Conservation (phyloP, 306 rosid species). For the Senna siamea region DNA sequence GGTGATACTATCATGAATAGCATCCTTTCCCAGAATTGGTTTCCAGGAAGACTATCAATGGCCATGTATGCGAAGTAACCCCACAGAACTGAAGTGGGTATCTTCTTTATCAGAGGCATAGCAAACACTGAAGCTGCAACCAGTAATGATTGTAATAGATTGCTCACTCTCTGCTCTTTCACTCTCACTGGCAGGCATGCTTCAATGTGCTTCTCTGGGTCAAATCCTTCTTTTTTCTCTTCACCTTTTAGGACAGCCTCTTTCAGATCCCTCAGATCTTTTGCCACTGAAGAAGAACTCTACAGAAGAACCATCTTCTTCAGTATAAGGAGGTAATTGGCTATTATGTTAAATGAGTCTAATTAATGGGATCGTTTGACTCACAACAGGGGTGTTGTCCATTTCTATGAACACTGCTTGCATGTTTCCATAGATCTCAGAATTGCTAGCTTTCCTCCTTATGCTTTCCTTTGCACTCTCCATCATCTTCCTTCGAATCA, state of each 20-base stretch:
- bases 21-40: conserved; percentile 87
- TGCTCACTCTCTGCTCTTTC: conserved; percentile 91
- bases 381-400: conserved; percentile 59
- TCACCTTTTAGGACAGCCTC: conserved; percentile 66
- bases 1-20: conserved; percentile 71
- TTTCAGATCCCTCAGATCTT: conserved; percentile 78
- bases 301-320: conserved; percentile 41
- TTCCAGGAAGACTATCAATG: conserved; percentile 93
- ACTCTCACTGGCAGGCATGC: conserved; percentile 76
- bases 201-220: conserved; percentile 84
- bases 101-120: conserved; percentile 70
- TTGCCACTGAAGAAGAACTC: conserved; percentile 46
- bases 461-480: conserved; percentile 86
- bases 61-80: conserved; percentile 95
- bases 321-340: conserved; percentile 5
- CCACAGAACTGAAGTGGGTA: conserved; percentile 91
- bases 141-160: conserved; percentile 74
- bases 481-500: conserved; percentile 72
- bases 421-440: conserved; percentile 81
- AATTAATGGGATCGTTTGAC: not conserved
- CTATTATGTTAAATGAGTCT: too few species aligned
- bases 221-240: conserved; percentile 55
- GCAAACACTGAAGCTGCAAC: conserved; percentile 80
- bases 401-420: conserved; percentile 83
- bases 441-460: conserved; percentile 61